Base-by-base conservation (phyloP, 2,329 filamentous ascomycete species). In the Fusarium pseudoanthophilum region DNA sequence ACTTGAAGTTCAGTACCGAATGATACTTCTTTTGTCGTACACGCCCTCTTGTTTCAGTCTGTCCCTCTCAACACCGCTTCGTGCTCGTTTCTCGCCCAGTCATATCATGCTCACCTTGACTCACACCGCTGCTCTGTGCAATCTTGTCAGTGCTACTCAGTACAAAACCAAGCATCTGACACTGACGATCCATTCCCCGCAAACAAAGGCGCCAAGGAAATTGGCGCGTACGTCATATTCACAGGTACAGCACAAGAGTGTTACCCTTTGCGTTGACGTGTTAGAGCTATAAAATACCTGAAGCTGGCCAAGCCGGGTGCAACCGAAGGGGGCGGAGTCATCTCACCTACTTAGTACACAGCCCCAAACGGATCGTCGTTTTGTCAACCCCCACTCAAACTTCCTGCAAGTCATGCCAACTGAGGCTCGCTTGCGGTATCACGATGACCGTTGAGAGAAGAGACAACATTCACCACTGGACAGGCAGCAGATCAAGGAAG, bases 191-290 rank as follows among this genome's bases (percentile, higher is more conserved):
- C 57, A 43, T 58, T 62, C 52, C 52, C 26, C 21, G n/a, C 36
- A 18, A 11, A n/a, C 28, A 55, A 56, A 39, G 13, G 4, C n/a
- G 42, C 36, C 40, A 42, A 56, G 36, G 5, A 34, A 63, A 48
- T 65, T 56, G 49, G 16, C 59, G 49, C 58, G 11, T 66, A 63
- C 63, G 49, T 66, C 63, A 66, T 63, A 26, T 26, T 51, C 40
- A 52, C 39, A 28, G 14, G 26, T 11, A 37, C 24, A 9, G 39
- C 26, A 26, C 24, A 30, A 4, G 24, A n/a, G 34, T 18, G 6
- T 52, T 26, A 20, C n/a, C 24, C 34, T 21, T 53, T 39, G 10
- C 18, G 14, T 30, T 24, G 26, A 15, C 30, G 7, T 26, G 20
- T 7, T 30, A 20, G 42, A 51, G 11, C 32, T 55, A 51, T 59